phyloP scores from a whole-genome alignment of 805 yeast species.

The Metschnikowia henanensis region DNA sequence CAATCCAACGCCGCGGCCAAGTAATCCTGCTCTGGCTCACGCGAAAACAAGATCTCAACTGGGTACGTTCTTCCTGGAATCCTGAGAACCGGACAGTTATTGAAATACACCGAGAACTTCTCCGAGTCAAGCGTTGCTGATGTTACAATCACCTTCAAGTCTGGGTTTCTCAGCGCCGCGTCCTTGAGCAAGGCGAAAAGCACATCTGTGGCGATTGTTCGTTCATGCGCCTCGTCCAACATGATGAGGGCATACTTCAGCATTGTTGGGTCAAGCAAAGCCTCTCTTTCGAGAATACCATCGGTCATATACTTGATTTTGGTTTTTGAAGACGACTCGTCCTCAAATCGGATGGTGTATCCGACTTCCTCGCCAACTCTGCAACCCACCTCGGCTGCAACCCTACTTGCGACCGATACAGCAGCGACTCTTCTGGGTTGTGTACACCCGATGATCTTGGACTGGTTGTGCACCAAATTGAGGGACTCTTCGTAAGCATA shows the following conservation, averaged over 20 bases:
- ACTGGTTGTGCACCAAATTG: constrained; percentile 20
- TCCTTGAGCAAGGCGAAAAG: constrained; percentile 80
- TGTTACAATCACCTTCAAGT: constrained; percentile 76
- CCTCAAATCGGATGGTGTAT: constrained; percentile 85
- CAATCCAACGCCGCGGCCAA: constrained; percentile 81
- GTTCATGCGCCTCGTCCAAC: constrained; percentile 97
- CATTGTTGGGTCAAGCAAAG: constrained; percentile 77
- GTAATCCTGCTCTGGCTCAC: constrained; percentile 85
- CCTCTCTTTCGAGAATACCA: constrained; percentile 93
- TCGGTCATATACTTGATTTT: constrained; percentile 92
- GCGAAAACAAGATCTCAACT: constrained; percentile 79
- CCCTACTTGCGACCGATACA: constrained; percentile 78
- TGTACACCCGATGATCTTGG: constrained; percentile 56
- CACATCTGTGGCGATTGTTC: constrained; percentile 93
- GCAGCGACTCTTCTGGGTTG: constrained; percentile 89
- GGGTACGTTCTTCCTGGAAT: constrained; percentile 93
- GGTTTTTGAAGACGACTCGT: constrained; percentile 53
- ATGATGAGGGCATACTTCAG: constrained; percentile 78
- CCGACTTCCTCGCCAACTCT: constrained; percentile 77
- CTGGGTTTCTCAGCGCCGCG: constrained; percentile 68
- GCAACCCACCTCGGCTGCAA: constrained; percentile 74
- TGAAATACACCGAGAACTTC: constrained; percentile 81
- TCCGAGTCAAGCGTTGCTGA: constrained; percentile 91
- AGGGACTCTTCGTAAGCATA: constrained; percentile 63
- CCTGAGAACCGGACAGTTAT: constrained; percentile 74